These are phyloP conservation scores for Penicillium alfredii DNA, from an alignment of 495 filamentous ascomycete genomes.

Conservation along the genomic window DNA sequence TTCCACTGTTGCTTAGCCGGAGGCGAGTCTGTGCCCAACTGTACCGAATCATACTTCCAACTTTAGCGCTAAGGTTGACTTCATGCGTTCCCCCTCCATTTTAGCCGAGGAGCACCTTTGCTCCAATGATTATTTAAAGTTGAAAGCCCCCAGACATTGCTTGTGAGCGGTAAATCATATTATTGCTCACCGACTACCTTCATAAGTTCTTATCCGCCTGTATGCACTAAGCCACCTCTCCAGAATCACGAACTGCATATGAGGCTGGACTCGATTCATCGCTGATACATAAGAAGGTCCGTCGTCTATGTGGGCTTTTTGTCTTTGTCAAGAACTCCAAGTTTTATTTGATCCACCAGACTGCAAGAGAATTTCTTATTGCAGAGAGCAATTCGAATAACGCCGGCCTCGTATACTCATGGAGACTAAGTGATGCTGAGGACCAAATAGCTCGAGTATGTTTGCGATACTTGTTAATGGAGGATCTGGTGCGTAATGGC, in stretches of 20 bases:
- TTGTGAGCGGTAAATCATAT: no score
- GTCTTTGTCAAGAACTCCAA: conserved; percentile 31
- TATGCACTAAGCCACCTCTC: no score
- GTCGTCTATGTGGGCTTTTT: conserved; percentile 34
- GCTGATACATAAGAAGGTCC: conserved; percentile 17
- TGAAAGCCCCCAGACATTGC: no score
- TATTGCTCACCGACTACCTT: no score
- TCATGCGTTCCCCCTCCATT: no score
- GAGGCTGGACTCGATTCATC: conserved; percentile 20
- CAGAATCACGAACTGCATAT: conserved; percentile 10
- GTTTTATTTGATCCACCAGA: conserved; percentile 34
- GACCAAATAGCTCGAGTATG: conserved; percentile 16
- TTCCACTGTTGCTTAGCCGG: no score
- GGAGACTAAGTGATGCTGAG: conserved; percentile 10
- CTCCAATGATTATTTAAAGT: no score
- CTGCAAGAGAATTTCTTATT: conserved; percentile 26
- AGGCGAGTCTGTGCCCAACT: no score
- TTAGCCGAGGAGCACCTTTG: no score
- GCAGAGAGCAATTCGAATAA: conserved; percentile 2
- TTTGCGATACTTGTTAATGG: conserved; percentile 19
- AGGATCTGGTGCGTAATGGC: conserved; percentile 10
- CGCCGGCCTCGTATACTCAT: conserved; percentile 6
- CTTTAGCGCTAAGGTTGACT: no score
- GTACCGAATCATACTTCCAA: no score
- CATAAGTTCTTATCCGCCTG: no score